Percentiles rank a stretch among this genome's conserved stretches.
phyloP scores from a whole-genome alignment of 1,139 yeast genomes.

The Taphrina flavorubra region DNA sequence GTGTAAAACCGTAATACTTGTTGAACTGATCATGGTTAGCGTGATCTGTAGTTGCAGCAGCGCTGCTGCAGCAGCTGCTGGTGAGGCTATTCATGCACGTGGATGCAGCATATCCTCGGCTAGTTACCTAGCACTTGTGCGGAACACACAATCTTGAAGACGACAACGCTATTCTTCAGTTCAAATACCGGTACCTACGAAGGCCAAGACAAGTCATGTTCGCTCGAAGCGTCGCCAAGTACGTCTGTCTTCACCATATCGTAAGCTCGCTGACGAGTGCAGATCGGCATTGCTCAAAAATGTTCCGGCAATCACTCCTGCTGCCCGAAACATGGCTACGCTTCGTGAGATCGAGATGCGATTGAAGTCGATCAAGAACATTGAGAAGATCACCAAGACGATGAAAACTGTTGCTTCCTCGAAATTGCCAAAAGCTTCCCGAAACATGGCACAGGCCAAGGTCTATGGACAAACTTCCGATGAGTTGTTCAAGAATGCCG shows the following conservation, averaged over 20 bases:
- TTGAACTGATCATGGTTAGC: no score
- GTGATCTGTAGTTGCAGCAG: no score
- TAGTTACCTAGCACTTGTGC: background rate
- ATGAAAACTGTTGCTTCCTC: constrained; percentile 99
- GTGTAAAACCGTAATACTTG: no score
- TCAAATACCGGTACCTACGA: no score
- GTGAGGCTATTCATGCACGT: no score
- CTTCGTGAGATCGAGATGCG: constrained; percentile 98
- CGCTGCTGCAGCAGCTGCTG: no score
- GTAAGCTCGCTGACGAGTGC: background rate
- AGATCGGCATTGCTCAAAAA: constrained; percentile 29
- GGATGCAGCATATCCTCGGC: background rate
- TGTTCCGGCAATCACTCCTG: constrained; percentile 28
- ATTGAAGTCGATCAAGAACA: constrained; percentile 96
- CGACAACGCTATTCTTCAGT: background rate
- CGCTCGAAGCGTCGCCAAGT: constrained; percentile 33
- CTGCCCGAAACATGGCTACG: constrained; percentile 64
- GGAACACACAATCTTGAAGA: background rate
- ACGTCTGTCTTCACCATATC: background rate
- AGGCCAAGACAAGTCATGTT: constrained; percentile 9
- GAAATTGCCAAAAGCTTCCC: constrained; percentile 93
- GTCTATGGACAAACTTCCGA: constrained; percentile 79
- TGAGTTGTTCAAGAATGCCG: constrained; percentile 81
- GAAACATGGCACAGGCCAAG: constrained; percentile 89
- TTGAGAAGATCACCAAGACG: constrained; percentile 98